Percentiles rank a stretch among this genome's conserved stretches.
Evolutionary conservation across 1,284 basidiomycete genomes (phyloP).

Genomic region (Heimioporus punctisporus): DNA sequence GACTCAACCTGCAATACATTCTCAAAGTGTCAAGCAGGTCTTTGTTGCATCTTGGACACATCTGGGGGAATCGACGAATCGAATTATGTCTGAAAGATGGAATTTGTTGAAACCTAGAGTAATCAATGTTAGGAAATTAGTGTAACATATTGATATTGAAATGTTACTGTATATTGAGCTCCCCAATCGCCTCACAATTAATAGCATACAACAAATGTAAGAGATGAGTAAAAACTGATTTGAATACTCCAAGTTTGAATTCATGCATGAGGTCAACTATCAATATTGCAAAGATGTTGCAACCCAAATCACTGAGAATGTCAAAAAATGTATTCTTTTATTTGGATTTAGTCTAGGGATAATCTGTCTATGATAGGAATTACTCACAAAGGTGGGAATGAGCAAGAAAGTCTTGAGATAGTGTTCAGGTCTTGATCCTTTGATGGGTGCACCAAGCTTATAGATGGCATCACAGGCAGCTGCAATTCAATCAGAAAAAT

Average conservation of each 20-base stretch:
- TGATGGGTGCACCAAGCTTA: slow-evolving; percentile 20
- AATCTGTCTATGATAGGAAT: neutral
- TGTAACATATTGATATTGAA: neutral
- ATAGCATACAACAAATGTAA: neutral
- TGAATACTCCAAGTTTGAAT: neutral
- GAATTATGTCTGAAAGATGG: neutral
- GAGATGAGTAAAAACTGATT: neutral
- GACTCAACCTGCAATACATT: neutral
- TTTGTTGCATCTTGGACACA: neutral
- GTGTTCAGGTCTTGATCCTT: slow-evolving; percentile 8
- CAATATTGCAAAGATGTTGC: neutral
- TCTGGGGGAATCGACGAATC: neutral
- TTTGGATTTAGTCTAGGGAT: too few relatives aligned
- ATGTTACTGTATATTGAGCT: neutral
- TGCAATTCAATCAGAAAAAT: slow-evolving; percentile 10
- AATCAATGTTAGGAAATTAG: neutral
- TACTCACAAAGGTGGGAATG: neutral
- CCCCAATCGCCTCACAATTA: neutral
- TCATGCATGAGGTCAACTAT: neutral
- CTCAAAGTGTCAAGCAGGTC: neutral
- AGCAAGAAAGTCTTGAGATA: slow-evolving; percentile 10
- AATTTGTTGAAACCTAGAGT: neutral
- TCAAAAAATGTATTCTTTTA: neutral
- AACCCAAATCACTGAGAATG: neutral
- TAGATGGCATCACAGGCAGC: slow-evolving; percentile 28